Evolutionary conservation across 306 rosid species (phyloP).

Genomic region (Alnus glutinosa): DNA sequence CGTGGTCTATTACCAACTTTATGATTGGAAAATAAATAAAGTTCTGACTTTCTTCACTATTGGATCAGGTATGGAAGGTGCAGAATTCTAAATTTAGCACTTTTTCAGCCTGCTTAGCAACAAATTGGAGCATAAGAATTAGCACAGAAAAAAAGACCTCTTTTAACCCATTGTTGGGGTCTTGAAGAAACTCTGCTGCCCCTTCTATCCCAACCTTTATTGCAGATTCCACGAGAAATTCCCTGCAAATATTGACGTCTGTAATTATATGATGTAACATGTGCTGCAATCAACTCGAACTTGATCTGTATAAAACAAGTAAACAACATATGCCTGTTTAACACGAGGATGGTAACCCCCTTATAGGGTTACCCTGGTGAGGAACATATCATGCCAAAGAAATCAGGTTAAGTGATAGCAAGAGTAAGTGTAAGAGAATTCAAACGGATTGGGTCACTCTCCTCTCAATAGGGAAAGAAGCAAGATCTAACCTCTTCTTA

Average conservation of each 20-base stretch:
- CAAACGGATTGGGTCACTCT: too few relatives aligned
- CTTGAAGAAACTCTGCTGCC: constrained; percentile 78
- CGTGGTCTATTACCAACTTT: not conserved
- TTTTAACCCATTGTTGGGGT: constrained; percentile 69
- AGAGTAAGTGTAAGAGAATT: not conserved
- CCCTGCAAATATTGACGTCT: constrained; percentile 45
- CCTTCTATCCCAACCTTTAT: constrained; percentile 72
- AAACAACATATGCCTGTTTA: not conserved
- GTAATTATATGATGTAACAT: constrained; percentile 17
- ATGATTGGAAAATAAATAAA: not conserved
- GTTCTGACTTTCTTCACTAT: not conserved
- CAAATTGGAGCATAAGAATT: constrained; percentile 17
- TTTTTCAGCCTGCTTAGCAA: not conserved
- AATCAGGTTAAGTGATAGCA: not conserved
- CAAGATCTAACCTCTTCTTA: too few relatives aligned
- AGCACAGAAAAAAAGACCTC: constrained; percentile 51
- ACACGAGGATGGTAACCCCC: not conserved
- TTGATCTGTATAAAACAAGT: not conserved
- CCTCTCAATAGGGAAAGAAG: too few relatives aligned
- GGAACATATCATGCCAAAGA: not conserved
- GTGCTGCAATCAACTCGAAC: not conserved
- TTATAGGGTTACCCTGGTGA: not conserved
- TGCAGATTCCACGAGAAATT: constrained; percentile 82
- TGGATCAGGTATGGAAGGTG: not conserved
- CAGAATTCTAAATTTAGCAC: not conserved